Evolutionary conservation across 2,329 filamentous ascomycete genomes (phyloP).

Genomic region (Diaporthe vexans): DNA sequence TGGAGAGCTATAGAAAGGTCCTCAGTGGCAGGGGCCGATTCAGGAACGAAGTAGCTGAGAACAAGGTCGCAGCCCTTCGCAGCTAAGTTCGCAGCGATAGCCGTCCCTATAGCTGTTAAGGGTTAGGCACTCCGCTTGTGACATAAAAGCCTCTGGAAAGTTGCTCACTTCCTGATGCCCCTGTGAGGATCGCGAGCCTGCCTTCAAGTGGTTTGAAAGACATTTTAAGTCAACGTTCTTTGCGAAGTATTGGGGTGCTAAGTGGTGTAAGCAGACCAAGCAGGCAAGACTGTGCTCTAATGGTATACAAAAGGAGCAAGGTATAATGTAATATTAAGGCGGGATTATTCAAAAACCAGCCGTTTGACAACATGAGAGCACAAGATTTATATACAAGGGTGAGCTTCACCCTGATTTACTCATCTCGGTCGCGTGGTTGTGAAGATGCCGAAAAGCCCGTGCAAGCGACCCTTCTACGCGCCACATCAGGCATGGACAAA

Average conservation of each 20-base stretch:
- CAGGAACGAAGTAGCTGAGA: conserved; percentile 75
- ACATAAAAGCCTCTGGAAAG: background rate
- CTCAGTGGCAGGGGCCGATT: conserved; percentile 58
- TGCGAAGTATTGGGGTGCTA: background rate
- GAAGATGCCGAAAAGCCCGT: conserved; percentile 3
- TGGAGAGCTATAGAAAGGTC: conserved; percentile 73
- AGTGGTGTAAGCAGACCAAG: too few species aligned
- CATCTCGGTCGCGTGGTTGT: background rate
- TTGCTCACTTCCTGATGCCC: conserved; percentile 10
- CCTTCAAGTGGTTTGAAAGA: conserved; percentile 15
- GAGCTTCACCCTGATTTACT: background rate
- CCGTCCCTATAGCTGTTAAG: conserved; percentile 76
- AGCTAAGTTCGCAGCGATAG: conserved; percentile 77
- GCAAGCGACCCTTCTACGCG: conserved; percentile 11
- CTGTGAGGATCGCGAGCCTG: background rate
- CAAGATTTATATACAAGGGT: background rate
- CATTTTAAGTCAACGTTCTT: background rate
- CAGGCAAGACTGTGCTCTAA: background rate
- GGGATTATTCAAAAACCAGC: background rate
- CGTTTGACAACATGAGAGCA: background rate
- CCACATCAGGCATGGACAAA: conserved; percentile 15
- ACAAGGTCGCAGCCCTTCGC: conserved; percentile 78
- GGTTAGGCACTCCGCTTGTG: background rate
- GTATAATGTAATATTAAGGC: background rate
- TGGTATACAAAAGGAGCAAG: too few species aligned